Conservation (phyloP, 1,139 yeast genomes). For the Saccharomycopsis phalli region DNA sequence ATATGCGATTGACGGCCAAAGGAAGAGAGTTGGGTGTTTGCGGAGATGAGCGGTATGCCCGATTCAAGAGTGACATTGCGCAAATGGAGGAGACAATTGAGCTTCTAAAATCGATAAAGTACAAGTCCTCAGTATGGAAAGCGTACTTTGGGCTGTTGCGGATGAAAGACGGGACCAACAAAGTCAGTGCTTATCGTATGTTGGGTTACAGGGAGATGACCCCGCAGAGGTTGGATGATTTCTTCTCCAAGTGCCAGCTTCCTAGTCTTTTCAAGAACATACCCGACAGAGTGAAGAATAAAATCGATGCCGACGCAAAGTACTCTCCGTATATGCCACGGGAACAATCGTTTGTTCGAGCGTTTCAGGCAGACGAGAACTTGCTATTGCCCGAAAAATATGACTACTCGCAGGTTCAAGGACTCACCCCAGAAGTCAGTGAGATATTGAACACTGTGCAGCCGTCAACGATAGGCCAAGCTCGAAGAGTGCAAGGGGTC, state of each 20-base stretch:
- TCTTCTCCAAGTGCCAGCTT: not conserved
- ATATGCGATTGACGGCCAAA: constrained; percentile 61
- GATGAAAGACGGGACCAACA: constrained; percentile 5
- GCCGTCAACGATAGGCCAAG: constrained; percentile 91
- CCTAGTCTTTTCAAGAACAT: constrained; percentile 24
- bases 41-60: constrained; percentile 46
- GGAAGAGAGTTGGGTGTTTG: constrained; percentile 69
- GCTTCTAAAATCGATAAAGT: constrained; percentile 37
- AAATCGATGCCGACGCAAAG: constrained; percentile 69
- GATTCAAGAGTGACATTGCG: constrained; percentile 37
- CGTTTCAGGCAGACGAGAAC: constrained; percentile 77
- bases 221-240: constrained; percentile 1
- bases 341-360: constrained; percentile 61
- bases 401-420: constrained; percentile 44
- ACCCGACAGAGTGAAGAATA: constrained; percentile 46
- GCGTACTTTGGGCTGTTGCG: constrained; percentile 23
- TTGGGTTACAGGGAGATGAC: not conserved
- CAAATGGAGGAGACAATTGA: constrained; percentile 38
- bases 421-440: constrained; percentile 69
- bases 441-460: constrained; percentile 61
- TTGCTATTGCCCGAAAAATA: constrained; percentile 56
- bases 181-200: constrained; percentile 4
- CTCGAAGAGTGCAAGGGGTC: constrained; percentile 86
- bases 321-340: constrained; percentile 75
- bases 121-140: constrained; percentile 59